Evolutionary conservation across 495 filamentous ascomycete genomes (phyloP).

Genomic region (Neurospora sp.): DNA sequence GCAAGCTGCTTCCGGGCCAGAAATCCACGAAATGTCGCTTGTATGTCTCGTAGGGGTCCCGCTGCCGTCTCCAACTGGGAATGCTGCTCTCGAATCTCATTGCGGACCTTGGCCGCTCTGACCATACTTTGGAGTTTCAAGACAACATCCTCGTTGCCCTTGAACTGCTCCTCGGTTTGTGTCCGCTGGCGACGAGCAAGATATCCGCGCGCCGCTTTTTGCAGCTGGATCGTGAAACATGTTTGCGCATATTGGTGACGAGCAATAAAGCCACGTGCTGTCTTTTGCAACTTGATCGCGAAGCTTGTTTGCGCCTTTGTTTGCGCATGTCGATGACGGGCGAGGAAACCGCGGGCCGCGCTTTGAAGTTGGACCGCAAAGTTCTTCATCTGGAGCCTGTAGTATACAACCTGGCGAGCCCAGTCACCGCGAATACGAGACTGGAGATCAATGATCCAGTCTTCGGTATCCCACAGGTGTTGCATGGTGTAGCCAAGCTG

Average conservation of each 20-base stretch:
- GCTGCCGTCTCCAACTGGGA: slow-evolving; percentile 47
- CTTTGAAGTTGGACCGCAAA: slow-evolving; percentile 75
- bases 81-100: slow-evolving; percentile 53
- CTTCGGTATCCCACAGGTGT: slow-evolving; percentile 80
- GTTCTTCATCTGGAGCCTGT: slow-evolving; percentile 64
- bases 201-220: slow-evolving; percentile 72
- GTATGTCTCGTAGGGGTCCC: slow-evolving; percentile 53
- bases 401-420: slow-evolving; percentile 61
- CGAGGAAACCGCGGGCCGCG: slow-evolving; percentile 66
- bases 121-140: slow-evolving; percentile 76
- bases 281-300: slow-evolving; percentile 66
- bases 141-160: slow-evolving; percentile 60
- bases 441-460: slow-evolving; percentile 69
- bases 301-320: slow-evolving; percentile 52
- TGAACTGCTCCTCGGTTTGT: slow-evolving; percentile 55
- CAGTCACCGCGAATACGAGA: slow-evolving; percentile 66
- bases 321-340: slow-evolving; percentile 50
- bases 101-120: slow-evolving; percentile 64
- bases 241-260: slow-evolving; percentile 46
- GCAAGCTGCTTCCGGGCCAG: slow-evolving; percentile 40
- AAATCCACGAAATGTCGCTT: slow-evolving; percentile 57
- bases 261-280: slow-evolving; percentile 67
- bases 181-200: slow-evolving; percentile 56
- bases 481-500: slow-evolving; percentile 78
- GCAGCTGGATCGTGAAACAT: slow-evolving; percentile 59